phyloP scores from a whole-genome alignment of 2,329 filamentous ascomycete species.

The Parastagonospora nodorum region DNA sequence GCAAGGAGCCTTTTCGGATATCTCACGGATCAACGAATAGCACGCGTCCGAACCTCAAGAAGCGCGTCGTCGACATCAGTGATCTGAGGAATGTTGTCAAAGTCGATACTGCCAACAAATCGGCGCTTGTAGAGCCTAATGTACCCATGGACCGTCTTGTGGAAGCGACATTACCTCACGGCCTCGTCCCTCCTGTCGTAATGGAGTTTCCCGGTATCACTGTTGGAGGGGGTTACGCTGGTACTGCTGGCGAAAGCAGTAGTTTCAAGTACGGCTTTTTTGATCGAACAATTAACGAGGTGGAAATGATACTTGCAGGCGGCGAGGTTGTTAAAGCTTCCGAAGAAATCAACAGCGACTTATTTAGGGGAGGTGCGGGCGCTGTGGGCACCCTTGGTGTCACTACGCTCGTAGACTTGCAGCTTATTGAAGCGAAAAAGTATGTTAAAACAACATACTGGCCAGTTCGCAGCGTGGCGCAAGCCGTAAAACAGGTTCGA shows the following conservation, averaged over 20 bases:
- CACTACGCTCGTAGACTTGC: constrained; percentile 61
- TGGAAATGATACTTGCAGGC: constrained; percentile 69
- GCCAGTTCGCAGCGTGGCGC: constrained; percentile 48
- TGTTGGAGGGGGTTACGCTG: constrained; percentile 69
- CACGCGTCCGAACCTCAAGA: constrained; percentile 61
- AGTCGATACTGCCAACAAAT: constrained; percentile 60
- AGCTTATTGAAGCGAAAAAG: constrained; percentile 52
- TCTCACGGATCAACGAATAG: constrained; percentile 79
- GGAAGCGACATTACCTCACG: constrained; percentile 59
- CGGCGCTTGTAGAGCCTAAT: constrained; percentile 71
- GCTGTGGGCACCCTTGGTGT: constrained; percentile 71
- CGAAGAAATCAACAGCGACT: constrained; percentile 58
- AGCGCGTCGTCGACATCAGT: constrained; percentile 67
- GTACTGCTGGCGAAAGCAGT: constrained; percentile 70
- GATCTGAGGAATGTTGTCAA: constrained; percentile 65
- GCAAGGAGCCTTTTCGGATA: constrained; percentile 69
- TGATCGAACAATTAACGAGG: constrained; percentile 63
- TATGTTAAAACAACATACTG: constrained; percentile 58
- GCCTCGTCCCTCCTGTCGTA: constrained; percentile 67
- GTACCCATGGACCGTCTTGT: constrained; percentile 70
- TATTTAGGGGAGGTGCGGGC: constrained; percentile 69
- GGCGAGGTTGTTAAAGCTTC: constrained; percentile 63
- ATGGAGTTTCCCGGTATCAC: constrained; percentile 78
- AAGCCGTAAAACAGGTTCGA: constrained; percentile 49
- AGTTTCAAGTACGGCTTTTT: constrained; percentile 72